Conservation (phyloP, 371 early-diverging fungal species). For the Haplosporangium sp. region DNA sequence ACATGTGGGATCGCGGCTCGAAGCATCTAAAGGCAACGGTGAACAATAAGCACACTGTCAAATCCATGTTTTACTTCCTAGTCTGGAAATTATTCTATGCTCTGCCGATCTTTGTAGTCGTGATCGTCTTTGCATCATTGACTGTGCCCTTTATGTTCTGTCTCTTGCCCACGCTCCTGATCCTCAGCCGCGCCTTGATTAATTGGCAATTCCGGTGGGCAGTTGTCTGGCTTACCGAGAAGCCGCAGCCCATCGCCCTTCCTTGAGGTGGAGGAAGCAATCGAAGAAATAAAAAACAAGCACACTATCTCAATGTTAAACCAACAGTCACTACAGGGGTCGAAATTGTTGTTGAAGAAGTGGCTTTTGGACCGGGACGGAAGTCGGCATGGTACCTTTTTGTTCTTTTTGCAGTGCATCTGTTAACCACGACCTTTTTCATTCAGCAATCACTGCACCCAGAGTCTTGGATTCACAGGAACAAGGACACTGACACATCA, state of each 20-base stretch:
- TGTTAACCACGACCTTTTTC: no score
- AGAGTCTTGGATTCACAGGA: no score
- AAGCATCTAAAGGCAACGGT: conserved; percentile 21
- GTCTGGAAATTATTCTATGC: conserved; percentile 38
- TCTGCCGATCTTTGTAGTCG: conserved; percentile 19
- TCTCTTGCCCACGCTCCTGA: conserved; percentile 33
- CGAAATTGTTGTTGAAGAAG: no score
- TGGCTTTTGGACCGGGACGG: no score
- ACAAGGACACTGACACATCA: neutral
- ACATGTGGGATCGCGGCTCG: conserved; percentile 19
- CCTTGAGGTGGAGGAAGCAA: neutral
- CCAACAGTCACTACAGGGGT: no score
- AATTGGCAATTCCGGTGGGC: conserved; percentile 49
- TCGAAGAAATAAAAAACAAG: neutral
- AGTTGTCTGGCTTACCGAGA: conserved; percentile 37
- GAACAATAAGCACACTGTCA: conserved; percentile 23
- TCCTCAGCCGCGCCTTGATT: conserved; percentile 15
- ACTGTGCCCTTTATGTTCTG: conserved; percentile 48
- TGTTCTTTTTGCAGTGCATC: no score
- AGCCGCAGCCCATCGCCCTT: conserved; percentile 29
- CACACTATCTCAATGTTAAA: no score
- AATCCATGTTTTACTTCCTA: conserved; percentile 32
- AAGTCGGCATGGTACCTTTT: no score
- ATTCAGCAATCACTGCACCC: neutral
- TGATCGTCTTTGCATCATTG: conserved; percentile 13